These are phyloP conservation scores for Alopecurus myosuroides DNA, from an alignment of 176 grass and related monocot genomes.

Conservation along the genomic window DNA sequence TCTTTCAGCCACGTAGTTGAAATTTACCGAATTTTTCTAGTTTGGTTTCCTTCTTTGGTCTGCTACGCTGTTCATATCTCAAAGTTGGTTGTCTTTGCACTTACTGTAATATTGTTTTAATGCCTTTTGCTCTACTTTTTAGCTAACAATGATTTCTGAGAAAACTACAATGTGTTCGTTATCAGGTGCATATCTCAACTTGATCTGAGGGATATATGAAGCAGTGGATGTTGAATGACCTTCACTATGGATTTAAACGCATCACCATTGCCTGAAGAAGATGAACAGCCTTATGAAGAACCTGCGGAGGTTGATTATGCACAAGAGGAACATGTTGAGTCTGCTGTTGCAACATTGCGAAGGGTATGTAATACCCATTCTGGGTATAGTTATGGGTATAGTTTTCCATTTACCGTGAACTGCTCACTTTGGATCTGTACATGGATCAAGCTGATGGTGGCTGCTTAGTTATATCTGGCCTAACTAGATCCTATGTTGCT, in stretches of 20 bases:
- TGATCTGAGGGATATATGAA: slow-evolving; percentile 31
- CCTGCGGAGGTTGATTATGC: slow-evolving; percentile 46
- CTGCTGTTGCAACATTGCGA: slow-evolving; percentile 66
- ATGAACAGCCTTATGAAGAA: slow-evolving; percentile 72
- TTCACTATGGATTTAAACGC: slow-evolving; percentile 86
- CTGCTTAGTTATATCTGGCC: neutral
- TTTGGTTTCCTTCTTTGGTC: neutral
- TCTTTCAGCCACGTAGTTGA: neutral
- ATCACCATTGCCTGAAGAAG: slow-evolving; percentile 90
- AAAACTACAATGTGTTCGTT: neutral
- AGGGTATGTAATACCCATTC: slow-evolving; percentile 38
- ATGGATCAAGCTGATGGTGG: neutral
- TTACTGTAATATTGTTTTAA: slow-evolving; percentile 3
- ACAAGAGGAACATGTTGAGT: slow-evolving; percentile 73
- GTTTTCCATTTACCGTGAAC: neutral
- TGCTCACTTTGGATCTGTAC: neutral
- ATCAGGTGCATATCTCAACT: slow-evolving; percentile 16
- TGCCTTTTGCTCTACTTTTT: neutral
- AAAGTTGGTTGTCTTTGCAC: neutral
- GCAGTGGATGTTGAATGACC: slow-evolving; percentile 44
- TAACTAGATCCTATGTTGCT: neutral
- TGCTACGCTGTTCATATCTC: slow-evolving; percentile 6
- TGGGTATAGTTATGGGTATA: neutral
- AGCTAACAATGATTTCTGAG: neutral
- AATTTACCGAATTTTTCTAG: neutral